Conservation (phyloP, 495 filamentous ascomycete species). For the Daldinia vernicosa region DNA sequence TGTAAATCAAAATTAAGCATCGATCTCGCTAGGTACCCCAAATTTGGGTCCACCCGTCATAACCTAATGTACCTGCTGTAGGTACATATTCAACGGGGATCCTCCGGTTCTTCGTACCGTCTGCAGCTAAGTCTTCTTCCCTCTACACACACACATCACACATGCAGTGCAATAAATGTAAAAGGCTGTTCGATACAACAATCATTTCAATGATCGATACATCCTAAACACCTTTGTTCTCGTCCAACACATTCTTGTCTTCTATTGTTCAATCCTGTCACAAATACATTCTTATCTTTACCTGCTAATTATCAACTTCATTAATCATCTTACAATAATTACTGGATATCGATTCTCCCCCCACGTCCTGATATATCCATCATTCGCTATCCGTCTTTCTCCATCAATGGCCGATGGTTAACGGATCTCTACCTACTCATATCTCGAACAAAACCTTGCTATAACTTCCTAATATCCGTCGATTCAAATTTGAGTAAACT, state of each 20-base stretch:
- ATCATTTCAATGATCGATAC: not conserved
- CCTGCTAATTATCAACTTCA: not conserved
- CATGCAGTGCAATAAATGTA: too few relatives aligned
- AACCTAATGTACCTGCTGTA: too few relatives aligned
- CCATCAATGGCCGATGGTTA: too few relatives aligned
- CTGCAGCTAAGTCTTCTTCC: not conserved
- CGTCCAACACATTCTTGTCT: slow-evolving; percentile 30
- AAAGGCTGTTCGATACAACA: too few relatives aligned
- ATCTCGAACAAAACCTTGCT: not conserved
- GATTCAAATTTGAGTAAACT: not conserved
- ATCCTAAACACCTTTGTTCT: slow-evolving; percentile 2
- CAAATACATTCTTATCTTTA: not conserved
- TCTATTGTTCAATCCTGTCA: not conserved
- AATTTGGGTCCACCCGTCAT: slow-evolving; percentile 5
- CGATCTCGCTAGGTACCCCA: slow-evolving; percentile 2
- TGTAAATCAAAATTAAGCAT: slow-evolving; percentile 36
- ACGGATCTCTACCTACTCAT: not conserved
- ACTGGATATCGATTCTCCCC: slow-evolving; percentile 7
- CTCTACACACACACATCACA: too few relatives aligned
- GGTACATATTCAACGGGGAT: not conserved
- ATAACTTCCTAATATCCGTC: too few relatives aligned
- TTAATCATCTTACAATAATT: not conserved
- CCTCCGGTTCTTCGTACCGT: not conserved
- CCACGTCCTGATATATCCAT: slow-evolving; percentile 20
- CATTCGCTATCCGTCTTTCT: not conserved